phyloP scores from a whole-genome alignment of 2,329 filamentous ascomycete species.

The Madurella mycetomatis region DNA sequence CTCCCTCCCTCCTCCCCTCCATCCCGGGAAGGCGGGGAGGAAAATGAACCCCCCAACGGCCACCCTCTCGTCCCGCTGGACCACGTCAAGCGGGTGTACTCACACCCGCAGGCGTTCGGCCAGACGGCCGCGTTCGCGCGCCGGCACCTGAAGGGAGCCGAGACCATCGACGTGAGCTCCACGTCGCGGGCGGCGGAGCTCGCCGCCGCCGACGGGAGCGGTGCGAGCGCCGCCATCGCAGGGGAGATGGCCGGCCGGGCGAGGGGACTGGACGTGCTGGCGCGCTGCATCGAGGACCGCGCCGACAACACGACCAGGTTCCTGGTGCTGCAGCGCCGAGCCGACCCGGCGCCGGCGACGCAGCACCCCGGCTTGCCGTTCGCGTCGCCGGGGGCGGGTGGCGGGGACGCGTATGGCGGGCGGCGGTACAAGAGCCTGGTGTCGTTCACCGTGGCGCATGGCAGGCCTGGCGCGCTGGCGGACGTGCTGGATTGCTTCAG shows the following conservation, averaged over 20 bases:
- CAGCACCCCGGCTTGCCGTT: no score
- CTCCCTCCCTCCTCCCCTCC: constrained; percentile 22
- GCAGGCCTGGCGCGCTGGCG: constrained; percentile 74
- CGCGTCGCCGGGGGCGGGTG: background rate
- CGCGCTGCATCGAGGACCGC: constrained; percentile 65
- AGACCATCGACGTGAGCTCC: constrained; percentile 77
- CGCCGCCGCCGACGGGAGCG: constrained; percentile 54
- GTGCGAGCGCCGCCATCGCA: constrained; percentile 71
- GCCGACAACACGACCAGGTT: constrained; percentile 77
- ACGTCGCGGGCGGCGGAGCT: constrained; percentile 83
- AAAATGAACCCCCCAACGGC: background rate
- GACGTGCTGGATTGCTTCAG: constrained; percentile 77
- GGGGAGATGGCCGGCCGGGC: constrained; percentile 67
- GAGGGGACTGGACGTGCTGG: constrained; percentile 65
- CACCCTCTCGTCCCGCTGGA: constrained; percentile 47
- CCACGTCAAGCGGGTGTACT: constrained; percentile 74
- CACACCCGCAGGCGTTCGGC: constrained; percentile 91
- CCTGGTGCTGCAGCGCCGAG: constrained; percentile 55
- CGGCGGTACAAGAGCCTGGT: constrained; percentile 63
- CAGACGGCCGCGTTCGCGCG: constrained; percentile 78
- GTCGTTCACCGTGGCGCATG: constrained; percentile 77
- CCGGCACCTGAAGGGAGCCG: constrained; percentile 64
- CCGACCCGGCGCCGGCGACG: background rate
- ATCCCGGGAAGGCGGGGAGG: constrained; percentile 26
- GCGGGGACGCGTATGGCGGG: constrained; percentile 11